Conservation (phyloP, 139 green algal genomes). For the Chlamydomonas urium region DNA sequence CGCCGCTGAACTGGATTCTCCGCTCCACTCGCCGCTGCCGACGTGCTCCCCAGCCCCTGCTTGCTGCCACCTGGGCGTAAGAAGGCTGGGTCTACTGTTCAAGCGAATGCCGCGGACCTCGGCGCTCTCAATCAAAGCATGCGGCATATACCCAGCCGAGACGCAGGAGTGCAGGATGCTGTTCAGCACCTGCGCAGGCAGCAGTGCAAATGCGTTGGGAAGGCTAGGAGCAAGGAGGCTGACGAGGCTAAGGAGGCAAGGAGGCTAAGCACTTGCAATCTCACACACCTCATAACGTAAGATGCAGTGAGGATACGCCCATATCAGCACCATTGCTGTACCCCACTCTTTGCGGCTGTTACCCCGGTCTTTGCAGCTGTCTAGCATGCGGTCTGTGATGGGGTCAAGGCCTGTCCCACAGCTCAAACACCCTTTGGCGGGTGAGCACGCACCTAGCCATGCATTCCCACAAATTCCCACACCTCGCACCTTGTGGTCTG, state of each 20-base stretch:
- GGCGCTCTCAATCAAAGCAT: conserved; percentile 34
- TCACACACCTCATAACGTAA: neutral
- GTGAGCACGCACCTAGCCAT: neutral
- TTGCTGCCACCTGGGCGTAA: no score
- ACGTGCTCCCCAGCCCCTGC: no score
- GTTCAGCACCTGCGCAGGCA: conserved; percentile 30
- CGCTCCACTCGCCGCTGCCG: no score
- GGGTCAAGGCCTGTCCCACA: neutral
- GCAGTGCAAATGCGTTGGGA: neutral
- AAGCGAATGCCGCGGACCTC: conserved; percentile 29
- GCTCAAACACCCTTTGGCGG: neutral
- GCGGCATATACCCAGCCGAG: conserved; percentile 27
- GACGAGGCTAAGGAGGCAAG: neutral
- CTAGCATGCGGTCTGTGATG: no score
- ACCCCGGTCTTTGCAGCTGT: neutral
- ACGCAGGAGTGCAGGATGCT: conserved; percentile 31
- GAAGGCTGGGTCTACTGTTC: no score
- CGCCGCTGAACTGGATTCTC: no score
- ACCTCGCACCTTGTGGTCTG: conserved; percentile 6
- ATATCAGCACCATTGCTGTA: neutral
- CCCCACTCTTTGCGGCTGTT: neutral
- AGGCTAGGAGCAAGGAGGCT: neutral
- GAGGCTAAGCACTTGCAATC: neutral
- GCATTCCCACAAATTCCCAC: neutral
- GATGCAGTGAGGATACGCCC: neutral